Conservation (phyloP, 345 rosid species). For the Cardiospermum halicacabum region DNA sequence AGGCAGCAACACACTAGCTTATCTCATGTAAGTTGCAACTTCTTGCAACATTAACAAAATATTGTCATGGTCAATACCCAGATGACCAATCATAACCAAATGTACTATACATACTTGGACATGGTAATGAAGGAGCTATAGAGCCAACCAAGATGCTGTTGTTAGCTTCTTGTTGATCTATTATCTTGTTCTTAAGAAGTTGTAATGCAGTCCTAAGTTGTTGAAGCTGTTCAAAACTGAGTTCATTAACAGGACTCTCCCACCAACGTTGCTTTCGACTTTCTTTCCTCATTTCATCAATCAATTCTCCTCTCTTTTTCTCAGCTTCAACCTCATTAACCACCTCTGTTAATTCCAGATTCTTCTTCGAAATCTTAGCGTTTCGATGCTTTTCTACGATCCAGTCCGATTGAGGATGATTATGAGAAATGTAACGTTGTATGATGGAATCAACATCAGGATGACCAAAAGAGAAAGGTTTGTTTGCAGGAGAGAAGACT, state of each 20-base stretch:
- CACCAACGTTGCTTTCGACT: constrained; percentile 25
- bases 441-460: constrained; percentile 37
- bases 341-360: constrained; percentile 16
- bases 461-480: constrained; percentile 58
- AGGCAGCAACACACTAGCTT: neutral
- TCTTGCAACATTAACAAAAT: neutral
- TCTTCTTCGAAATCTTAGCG: constrained; percentile 23
- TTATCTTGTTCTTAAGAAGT: constrained; percentile 23
- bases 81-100: constrained; percentile 5
- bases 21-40: neutral
- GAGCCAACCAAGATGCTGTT: constrained; percentile 15
- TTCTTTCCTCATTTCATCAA: constrained; percentile 14
- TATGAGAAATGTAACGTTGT: constrained; percentile 26
- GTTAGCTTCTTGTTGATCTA: constrained; percentile 16
- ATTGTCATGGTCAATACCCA: too few species aligned
- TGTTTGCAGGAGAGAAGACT: constrained; percentile 45
- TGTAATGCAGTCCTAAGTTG: constrained; percentile 21
- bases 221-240: constrained; percentile 18
- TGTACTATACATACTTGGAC: neutral
- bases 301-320: constrained; percentile 24
- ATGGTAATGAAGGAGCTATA: constrained; percentile 1
- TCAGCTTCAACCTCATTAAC: constrained; percentile 26
- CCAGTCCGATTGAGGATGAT: neutral
- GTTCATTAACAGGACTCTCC: constrained; percentile 26
- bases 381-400: constrained; percentile 30